phyloP scores from a whole-genome alignment of 495 filamentous ascomycete species.

The Aspergillus homomorphus region DNA sequence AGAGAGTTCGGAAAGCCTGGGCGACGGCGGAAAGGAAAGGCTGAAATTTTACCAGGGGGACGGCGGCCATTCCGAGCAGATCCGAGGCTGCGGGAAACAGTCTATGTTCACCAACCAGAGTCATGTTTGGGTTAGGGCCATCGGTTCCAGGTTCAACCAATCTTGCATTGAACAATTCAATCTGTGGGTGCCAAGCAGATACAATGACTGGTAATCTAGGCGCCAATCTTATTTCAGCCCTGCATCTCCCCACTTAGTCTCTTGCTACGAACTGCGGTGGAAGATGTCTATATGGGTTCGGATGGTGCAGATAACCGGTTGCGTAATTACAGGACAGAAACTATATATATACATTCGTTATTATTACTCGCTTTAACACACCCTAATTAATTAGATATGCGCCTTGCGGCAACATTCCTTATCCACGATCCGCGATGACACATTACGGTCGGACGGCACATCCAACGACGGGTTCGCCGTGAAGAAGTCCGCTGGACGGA shows the following conservation, averaged over 20 bases:
- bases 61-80: neutral
- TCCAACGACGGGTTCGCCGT: constrained; percentile 70
- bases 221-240: neutral
- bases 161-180: neutral
- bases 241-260: neutral
- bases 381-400: constrained; percentile 26
- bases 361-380: constrained; percentile 10
- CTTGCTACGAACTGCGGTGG: too few species aligned
- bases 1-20: neutral
- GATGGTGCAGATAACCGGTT: too few species aligned
- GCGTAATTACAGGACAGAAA: too few species aligned
- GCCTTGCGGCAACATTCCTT: constrained; percentile 29
- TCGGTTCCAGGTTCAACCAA: too few species aligned
- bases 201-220: neutral
- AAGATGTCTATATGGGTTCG: too few species aligned
- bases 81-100: neutral
- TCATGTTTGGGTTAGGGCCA: too few species aligned
- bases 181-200: neutral
- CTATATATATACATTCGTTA: constrained; percentile 5
- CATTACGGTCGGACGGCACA: constrained; percentile 60
- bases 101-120: neutral
- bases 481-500: constrained; percentile 76
- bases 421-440: constrained; percentile 46
- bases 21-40: neutral
- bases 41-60: neutral